Base-by-base conservation (phyloP, 2,329 filamentous ascomycete species). In the Alternaria hordeiaustralica region DNA sequence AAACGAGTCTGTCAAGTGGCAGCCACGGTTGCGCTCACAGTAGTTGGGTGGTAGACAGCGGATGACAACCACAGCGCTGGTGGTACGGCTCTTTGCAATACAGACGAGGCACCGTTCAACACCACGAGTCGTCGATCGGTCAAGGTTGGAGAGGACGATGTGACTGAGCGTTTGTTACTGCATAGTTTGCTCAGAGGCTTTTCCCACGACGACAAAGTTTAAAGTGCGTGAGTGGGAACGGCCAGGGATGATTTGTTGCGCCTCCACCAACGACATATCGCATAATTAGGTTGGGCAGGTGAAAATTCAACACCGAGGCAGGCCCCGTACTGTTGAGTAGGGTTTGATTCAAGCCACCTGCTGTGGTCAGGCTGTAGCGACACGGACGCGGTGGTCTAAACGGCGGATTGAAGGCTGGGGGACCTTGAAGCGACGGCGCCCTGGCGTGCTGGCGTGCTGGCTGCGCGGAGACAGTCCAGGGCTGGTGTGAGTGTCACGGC, bases 1-100 rank as follows among this genome's bases (percentile, higher is more conserved):
- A 70, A 56, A 63, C 60, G 60, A 59, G 64, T 64, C 60, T 73
- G 71, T 73, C 72, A 72, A 63, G 47, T 61, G 36, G 58, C 58
- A 58, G 70, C 67, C 71, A 73, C 63, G 64, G 68, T 71, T 66
- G 65, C 64, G 64, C 66, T 65, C 66, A 64, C 66, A 67, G 49
- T 55, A 61, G 47, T 55, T 58, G 67, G 61, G 62, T 71, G 64
- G 68, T 66, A 65, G 65, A 68, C 64, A 68, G 60, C 36, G 43
- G 58, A 61, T 63, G 58, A 64, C 47, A 51, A 61, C 64, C 66
- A 60, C 47, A 57, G 55, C 50, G 63, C 26, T 67, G 66, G 68
- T 71, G 67, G 62, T 61, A 70, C 71, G 55, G 61, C 26, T 65
- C 60, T 33, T 66, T 49, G 51, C 13, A 50, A 55, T 55, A 47